Conservation (phyloP, 169 alveolate species). For the Neospora caninum region DNA sequence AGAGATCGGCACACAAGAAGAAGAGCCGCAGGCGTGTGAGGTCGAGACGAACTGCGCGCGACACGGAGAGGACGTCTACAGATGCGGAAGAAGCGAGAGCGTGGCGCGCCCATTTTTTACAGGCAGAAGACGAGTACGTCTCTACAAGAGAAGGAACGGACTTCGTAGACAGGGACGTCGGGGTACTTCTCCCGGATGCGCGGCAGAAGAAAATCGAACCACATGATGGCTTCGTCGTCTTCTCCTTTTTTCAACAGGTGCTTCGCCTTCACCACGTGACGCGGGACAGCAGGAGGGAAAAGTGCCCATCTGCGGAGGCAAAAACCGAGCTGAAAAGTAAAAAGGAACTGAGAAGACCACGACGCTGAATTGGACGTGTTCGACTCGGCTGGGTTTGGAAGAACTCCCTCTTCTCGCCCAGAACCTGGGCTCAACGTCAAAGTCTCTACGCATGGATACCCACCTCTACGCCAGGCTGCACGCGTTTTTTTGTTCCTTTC, state of each 20-base stretch:
- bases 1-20: too few relatives aligned
- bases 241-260: conserved; percentile 41
- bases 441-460: background rate
- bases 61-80: too few relatives aligned
- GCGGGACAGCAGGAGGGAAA: conserved; percentile 50
- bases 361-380: too few relatives aligned
- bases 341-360: background rate
- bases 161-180: conserved; percentile 50
- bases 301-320: conserved; percentile 63
- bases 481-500: too few relatives aligned
- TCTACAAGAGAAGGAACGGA: background rate
- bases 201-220: conserved; percentile 77
- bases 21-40: too few relatives aligned
- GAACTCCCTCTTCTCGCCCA: background rate
- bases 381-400: background rate
- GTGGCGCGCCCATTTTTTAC: too few relatives aligned
- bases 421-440: background rate
- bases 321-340: background rate
- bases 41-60: too few relatives aligned
- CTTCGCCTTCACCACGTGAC: conserved; percentile 77
- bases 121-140: too few relatives aligned
- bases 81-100: too few relatives aligned
- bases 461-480: too few relatives aligned
- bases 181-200: conserved; percentile 70
- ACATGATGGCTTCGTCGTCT: conserved; percentile 85